Base-by-base conservation (phyloP, 2,329 filamentous ascomycete species). In the Penicillium concentricum region DNA sequence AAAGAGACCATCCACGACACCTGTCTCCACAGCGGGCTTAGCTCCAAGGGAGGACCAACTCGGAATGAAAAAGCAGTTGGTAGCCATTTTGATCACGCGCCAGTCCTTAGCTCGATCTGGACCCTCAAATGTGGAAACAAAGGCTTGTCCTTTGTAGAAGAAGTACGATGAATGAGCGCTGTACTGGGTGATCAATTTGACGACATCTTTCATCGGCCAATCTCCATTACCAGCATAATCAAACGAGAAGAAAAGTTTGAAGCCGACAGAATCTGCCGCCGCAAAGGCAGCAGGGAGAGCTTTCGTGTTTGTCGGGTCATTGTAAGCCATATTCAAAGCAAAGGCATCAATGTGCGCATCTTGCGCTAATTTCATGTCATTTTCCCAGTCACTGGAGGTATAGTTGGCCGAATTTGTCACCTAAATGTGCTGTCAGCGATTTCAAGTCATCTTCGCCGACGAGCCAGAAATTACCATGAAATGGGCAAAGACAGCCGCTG, bases 111-210 rank as follows among this genome's bases (percentile, higher is more conserved):
- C 70, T 7, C 69, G 71, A 13, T 69, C 64, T 2, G 74, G 58
- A 1, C 81, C 80, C 61, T 82, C 77, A 26, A 78, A 78, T 0
- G 76, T 79, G 0, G 75, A 76, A 0, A 76, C 73, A 2, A 79
- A 62, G 0, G 76, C 72, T 38, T 62, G 67, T 3, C 64, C 61
- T 10, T 68, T 57, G 44, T 68, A 61, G 13, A 62, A 56, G 57
- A 67, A 74, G 52, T 75, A 71, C 0, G 61, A 51, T 0, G 37
- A 20, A 2, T 52, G 56, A 3, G 41, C 37, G 15, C 66, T 65
- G 53, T 71, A 74, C 15, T 60, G 59, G 26, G 68, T 58, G 10
- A 75, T 60, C 2, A 61, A 57, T 0, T 60, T 47, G 28, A 71
- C 55, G 8, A 73, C 68, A 22, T 8, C 60, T 39, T 6, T n/a